Percentiles rank a stretch among this genome's conserved stretches.
Evolutionary conservation across 306 rosid species (phyloP).

Genomic region (Castanopsis chinensis): DNA sequence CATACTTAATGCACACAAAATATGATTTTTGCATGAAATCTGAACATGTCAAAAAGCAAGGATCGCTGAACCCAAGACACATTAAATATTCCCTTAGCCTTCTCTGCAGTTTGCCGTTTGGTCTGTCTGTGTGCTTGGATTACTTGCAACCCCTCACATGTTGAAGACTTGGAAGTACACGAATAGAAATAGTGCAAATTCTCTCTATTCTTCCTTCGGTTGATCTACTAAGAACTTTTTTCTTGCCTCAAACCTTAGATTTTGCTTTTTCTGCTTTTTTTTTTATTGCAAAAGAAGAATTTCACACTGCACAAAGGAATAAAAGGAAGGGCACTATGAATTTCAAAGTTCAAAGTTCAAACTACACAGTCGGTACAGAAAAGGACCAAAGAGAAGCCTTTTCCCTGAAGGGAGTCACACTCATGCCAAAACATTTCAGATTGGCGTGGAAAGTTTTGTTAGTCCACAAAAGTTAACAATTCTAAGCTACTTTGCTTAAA

Average conservation of each 20-base stretch:
- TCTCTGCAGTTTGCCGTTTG: constrained; percentile 1
- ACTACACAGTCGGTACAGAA: too few relatives aligned
- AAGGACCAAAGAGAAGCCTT: not conserved
- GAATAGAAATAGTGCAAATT: not conserved
- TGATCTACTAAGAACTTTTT: not conserved
- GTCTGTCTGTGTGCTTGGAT: constrained; percentile 12
- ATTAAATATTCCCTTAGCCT: not conserved
- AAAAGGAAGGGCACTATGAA: not conserved
- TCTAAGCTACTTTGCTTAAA: not conserved
- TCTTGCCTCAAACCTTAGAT: not conserved
- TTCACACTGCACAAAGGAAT: not conserved
- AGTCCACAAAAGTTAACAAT: not conserved
- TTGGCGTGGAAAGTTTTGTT: not conserved
- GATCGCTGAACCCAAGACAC: not conserved
- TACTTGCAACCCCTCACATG: constrained; percentile 28
- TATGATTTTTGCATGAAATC: not conserved
- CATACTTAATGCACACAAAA: not conserved
- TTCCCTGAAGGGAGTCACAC: not conserved
- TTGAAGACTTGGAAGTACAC: not conserved
- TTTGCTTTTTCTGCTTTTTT: not conserved
- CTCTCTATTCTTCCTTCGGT: too few relatives aligned
- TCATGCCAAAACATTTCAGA: not conserved
- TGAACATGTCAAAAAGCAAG: not conserved
- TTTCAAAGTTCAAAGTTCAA: not conserved
- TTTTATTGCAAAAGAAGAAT: not conserved